Evolutionary conservation across 2,329 filamentous ascomycete species (phyloP).

Genomic region (Mycosphaerella sp.): DNA sequence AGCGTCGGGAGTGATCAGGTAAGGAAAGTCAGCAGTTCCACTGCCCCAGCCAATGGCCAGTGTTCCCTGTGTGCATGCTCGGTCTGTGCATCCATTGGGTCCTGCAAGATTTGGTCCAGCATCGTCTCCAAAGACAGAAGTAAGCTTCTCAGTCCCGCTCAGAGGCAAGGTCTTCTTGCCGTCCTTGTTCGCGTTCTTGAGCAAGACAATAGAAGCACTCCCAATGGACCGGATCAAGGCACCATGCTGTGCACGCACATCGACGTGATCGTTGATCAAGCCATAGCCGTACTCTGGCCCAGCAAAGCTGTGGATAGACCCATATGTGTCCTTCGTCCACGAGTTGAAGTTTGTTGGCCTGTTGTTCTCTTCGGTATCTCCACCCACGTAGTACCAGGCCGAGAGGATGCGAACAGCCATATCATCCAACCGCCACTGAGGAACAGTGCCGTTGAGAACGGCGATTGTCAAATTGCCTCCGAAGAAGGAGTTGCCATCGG

Average conservation of each 20-base stretch:
- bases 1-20: constrained; percentile 45
- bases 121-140: constrained; percentile 76
- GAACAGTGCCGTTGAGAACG: constrained; percentile 31
- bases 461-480: constrained; percentile 47
- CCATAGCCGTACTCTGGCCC: constrained; percentile 51
- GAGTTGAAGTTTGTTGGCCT: constrained; percentile 71
- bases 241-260: constrained; percentile 73
- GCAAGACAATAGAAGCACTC: constrained; percentile 66
- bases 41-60: constrained; percentile 62
- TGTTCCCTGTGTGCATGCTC: constrained; percentile 55
- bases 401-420: constrained; percentile 32
- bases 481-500: constrained; percentile 23
- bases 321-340: constrained; percentile 73
- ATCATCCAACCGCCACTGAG: constrained; percentile 30
- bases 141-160: constrained; percentile 59
- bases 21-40: constrained; percentile 40
- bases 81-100: constrained; percentile 71
- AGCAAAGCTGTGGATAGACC: constrained; percentile 57
- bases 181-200: constrained; percentile 57
- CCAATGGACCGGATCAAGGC: constrained; percentile 67
- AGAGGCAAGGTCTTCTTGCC: constrained; percentile 50
- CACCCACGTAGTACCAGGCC: constrained; percentile 47
- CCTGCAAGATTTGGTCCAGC: constrained; percentile 67
- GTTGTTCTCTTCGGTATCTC: constrained; percentile 45
- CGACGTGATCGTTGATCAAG: constrained; percentile 69